phyloP scores from a whole-genome alignment of 345 rosid species.

The Citrus sinensis region DVS_A1.0 CM039163.1:46122501-46123000 shows the following conservation, averaged over 20 bases:
- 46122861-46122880: too few relatives aligned
- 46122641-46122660: slow-evolving; percentile 5
- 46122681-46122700: slow-evolving; percentile 3
- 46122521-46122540: background rate
- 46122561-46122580: background rate
- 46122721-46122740: background rate
- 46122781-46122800: background rate
- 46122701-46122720: background rate
- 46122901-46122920: too few relatives aligned
- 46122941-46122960: too few relatives aligned
- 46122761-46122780: background rate
- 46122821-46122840: background rate
- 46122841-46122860: background rate
- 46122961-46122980: too few relatives aligned
- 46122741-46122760: background rate
- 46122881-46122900: too few relatives aligned
- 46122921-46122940: too few relatives aligned
- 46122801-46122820: too few relatives aligned
- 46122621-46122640: background rate
- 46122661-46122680: background rate
- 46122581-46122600: background rate
- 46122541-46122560: background rate
- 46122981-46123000: too few relatives aligned
- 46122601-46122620: background rate
- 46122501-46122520: background rate